phyloP scores from a whole-genome alignment of 1,139 yeast species.

The Debaryomyces subglobosus region DNA sequence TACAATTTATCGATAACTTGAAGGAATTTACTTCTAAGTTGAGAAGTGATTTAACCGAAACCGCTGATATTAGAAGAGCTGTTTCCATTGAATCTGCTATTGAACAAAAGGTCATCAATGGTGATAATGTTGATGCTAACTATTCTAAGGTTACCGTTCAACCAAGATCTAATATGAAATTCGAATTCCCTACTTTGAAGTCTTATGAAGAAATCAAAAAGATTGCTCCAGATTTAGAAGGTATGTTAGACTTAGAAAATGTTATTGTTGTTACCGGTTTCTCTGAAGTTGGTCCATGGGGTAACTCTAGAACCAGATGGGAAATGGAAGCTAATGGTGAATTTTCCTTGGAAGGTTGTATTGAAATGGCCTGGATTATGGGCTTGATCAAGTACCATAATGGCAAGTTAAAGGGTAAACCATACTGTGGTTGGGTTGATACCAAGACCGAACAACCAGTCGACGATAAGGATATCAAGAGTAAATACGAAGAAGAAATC shows the following conservation, averaged over 20 bases:
- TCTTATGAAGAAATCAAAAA: constrained; percentile 72
- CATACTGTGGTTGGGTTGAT: constrained; percentile 96
- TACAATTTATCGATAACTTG: constrained; percentile 89
- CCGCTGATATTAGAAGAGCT: constrained; percentile 92
- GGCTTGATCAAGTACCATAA: constrained; percentile 93
- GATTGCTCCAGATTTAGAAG: constrained; percentile 77
- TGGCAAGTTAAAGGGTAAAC: constrained; percentile 87
- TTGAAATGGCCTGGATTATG: constrained; percentile 99
- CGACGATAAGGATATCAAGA: constrained; percentile 90
- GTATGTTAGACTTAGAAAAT: constrained; percentile 87
- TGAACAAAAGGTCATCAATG: constrained; percentile 91
- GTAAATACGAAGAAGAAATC: constrained; percentile 85
- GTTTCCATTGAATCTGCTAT: constrained; percentile 91
- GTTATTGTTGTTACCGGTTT: constrained; percentile 96
- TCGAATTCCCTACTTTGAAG: constrained; percentile 89
- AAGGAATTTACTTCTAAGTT: constrained; percentile 83
- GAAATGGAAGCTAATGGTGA: constrained; percentile 97
- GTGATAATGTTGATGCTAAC: constrained; percentile 87
- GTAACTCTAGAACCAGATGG: constrained; percentile 99
- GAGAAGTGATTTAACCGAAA: constrained; percentile 80
- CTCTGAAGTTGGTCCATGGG: constrained; percentile 99
- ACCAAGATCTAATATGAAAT: constrained; percentile 95
- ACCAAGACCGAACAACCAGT: constrained; percentile 91
- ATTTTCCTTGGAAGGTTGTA: constrained; percentile 96
- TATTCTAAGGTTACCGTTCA: constrained; percentile 73